Conservation (phyloP, 2,329 filamentous ascomycete genomes). For the Septoria petroselini region DNA sequence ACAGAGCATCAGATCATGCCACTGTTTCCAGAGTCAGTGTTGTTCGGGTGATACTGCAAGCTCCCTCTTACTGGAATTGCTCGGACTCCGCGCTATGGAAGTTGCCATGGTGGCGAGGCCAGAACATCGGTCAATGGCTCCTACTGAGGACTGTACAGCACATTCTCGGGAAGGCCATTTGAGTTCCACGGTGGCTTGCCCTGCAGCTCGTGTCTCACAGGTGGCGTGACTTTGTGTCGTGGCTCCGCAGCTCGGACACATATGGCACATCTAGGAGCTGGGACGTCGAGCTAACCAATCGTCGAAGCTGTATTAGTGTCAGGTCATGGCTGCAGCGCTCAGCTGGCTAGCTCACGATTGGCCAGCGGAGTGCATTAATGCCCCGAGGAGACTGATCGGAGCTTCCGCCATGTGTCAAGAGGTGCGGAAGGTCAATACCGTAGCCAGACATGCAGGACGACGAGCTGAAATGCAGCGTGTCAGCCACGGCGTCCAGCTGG, state of each 20-base stretch:
- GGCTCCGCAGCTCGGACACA: too few species aligned
- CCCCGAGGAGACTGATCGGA: background rate
- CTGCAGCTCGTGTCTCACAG: background rate
- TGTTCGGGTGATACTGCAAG: background rate
- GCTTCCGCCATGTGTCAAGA: background rate
- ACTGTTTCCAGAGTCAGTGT: background rate
- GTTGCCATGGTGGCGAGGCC: background rate
- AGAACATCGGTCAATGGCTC: background rate
- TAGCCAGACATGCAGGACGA: too few species aligned
- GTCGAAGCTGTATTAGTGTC: background rate
- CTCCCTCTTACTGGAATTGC: background rate
- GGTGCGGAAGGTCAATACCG: too few species aligned
- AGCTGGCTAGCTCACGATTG: background rate
- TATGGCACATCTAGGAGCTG: background rate
- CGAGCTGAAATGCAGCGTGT: background rate
- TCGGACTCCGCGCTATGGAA: background rate
- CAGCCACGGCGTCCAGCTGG: too few species aligned
- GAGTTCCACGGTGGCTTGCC: background rate
- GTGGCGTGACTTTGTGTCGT: background rate
- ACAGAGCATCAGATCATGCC: background rate
- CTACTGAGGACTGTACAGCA: background rate
- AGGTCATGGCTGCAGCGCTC: background rate
- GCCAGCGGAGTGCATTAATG: background rate
- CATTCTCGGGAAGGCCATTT: background rate
- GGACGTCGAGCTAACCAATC: background rate